Percentiles rank a stretch among this genome's conserved stretches.
Evolutionary conservation across 2,329 filamentous ascomycete species (phyloP).

Genomic region (Fonsecaea multimorphosa): DNA sequence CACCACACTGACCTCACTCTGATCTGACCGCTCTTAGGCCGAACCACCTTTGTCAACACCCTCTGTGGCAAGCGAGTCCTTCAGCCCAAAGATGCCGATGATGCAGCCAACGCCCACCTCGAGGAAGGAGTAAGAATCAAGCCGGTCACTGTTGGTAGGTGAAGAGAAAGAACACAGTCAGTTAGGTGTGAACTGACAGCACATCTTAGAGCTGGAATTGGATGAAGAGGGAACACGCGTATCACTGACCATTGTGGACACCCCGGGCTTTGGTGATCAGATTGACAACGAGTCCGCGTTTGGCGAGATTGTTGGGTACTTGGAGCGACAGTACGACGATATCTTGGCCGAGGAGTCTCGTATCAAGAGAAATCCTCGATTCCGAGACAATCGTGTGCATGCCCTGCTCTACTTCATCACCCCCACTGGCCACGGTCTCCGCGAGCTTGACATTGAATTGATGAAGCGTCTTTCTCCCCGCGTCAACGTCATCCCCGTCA

Average conservation of each 20-base stretch:
- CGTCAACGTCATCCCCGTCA: constrained; percentile 98
- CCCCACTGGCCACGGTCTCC: constrained; percentile 94
- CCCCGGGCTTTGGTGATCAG: constrained; percentile 96
- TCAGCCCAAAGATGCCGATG: constrained; percentile 88
- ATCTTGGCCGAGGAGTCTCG: constrained; percentile 98
- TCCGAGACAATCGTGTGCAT: constrained; percentile 98
- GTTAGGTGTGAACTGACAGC: constrained; percentile 38
- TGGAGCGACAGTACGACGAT: constrained; percentile 99
- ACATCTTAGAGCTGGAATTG: constrained; percentile 77
- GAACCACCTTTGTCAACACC: constrained; percentile 99
- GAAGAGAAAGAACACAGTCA: constrained; percentile 20
- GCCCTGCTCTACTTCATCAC: constrained; percentile 99
- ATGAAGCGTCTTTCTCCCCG: constrained; percentile 99
- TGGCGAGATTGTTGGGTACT: constrained; percentile 95
- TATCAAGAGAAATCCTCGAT: constrained; percentile 99
- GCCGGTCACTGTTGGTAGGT: constrained; percentile 93
- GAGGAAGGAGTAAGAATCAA: constrained; percentile 99
- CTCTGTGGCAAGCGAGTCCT: constrained; percentile 95
- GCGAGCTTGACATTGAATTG: constrained; percentile 98
- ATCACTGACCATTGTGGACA: constrained; percentile 97
- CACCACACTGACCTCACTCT: constrained; percentile 3
- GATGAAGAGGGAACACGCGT: constrained; percentile 99
- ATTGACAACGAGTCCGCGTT: constrained; percentile 99
- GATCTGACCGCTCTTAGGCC: constrained; percentile 62
- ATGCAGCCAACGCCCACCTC: constrained; percentile 83